Evolutionary conservation across 441 rosid species (phyloP).

Genomic region (Breynia disticha): DNA sequence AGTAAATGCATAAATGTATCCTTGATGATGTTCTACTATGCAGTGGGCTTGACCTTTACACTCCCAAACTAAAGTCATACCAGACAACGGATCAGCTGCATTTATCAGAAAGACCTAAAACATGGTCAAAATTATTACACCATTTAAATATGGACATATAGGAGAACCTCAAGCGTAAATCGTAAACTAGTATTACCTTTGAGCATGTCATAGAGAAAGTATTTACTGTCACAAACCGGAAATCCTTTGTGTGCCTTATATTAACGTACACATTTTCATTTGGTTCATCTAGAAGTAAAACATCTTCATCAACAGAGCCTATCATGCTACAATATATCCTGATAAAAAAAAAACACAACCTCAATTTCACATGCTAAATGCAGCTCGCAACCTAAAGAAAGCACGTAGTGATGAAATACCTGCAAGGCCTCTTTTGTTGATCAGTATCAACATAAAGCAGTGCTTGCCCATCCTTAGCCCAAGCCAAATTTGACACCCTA

Average conservation of each 20-base stretch:
- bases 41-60: constrained; percentile 77
- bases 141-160: constrained; percentile 13
- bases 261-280: constrained; percentile 56
- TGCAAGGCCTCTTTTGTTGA: constrained; percentile 71
- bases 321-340: constrained; percentile 86
- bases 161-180: constrained; percentile 4
- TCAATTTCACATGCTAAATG: constrained; percentile 6
- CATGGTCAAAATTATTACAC: constrained; percentile 26
- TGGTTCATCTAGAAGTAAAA: constrained; percentile 67
- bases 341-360: constrained; percentile 6
- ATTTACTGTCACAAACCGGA: constrained; percentile 61
- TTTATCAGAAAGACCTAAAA: constrained; percentile 89
- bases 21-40: constrained; percentile 85
- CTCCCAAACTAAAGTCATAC: constrained; percentile 75
- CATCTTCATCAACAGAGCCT: constrained; percentile 87
- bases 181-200: constrained; percentile 39
- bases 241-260: constrained; percentile 79
- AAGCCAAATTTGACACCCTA: constrained; percentile 71
- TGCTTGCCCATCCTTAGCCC: constrained; percentile 87
- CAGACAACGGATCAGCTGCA: constrained; percentile 86
- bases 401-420: constrained; percentile 18
- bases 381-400: constrained; percentile 2
- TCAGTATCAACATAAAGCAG: constrained; percentile 82
- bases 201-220: constrained; percentile 62
- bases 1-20: constrained; percentile 71